Percentiles rank a stretch among this genome's conserved stretches.
These are phyloP conservation scores for Aschersonia sp. DNA, from an alignment of 2,329 filamentous ascomycete species.

Conservation along the genomic window DNA sequence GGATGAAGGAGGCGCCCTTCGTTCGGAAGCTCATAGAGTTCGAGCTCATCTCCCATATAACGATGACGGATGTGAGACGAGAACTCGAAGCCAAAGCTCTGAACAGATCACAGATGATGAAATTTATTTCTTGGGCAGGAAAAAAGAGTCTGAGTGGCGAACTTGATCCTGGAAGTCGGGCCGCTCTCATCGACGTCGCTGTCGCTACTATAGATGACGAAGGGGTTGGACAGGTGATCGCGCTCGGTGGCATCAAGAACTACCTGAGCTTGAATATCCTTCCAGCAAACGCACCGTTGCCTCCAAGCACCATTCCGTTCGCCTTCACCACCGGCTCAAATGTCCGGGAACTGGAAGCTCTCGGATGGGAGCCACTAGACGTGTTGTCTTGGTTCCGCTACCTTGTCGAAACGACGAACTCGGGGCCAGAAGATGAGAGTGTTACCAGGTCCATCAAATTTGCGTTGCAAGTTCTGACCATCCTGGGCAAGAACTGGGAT, in stretches of 20 bases:
- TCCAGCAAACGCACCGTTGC: constrained; percentile 66
- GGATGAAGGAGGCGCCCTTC: constrained; percentile 60
- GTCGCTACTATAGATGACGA: constrained; percentile 55
- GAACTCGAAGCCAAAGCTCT: constrained; percentile 76
- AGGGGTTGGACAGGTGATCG: constrained; percentile 53
- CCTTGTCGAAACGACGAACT: constrained; percentile 53
- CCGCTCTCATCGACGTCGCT: constrained; percentile 63
- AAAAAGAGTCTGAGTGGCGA: constrained; percentile 58
- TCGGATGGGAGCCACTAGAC: constrained; percentile 79
- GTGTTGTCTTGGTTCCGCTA: constrained; percentile 77
- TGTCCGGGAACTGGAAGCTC: constrained; percentile 54
- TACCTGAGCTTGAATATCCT: constrained; percentile 70
- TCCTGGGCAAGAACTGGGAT: constrained; percentile 87
- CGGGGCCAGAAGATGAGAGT: constrained; percentile 47
- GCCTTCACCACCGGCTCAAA: constrained; percentile 62
- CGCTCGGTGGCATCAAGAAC: constrained; percentile 58
- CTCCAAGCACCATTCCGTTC: constrained; percentile 70
- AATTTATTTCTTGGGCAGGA: constrained; percentile 76
- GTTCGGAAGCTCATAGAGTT: constrained; percentile 70
- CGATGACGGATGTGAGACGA: constrained; percentile 68
- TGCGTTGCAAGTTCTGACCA: constrained; percentile 58
- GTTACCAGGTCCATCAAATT: constrained; percentile 61
- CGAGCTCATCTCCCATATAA: constrained; percentile 77
- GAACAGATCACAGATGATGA: constrained; percentile 59
- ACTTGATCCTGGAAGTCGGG: constrained; percentile 53